These are phyloP conservation scores for Hamamelis virginiana DNA, from an alignment of 164 flowering plant genomes.

Conservation along the genomic window DNA sequence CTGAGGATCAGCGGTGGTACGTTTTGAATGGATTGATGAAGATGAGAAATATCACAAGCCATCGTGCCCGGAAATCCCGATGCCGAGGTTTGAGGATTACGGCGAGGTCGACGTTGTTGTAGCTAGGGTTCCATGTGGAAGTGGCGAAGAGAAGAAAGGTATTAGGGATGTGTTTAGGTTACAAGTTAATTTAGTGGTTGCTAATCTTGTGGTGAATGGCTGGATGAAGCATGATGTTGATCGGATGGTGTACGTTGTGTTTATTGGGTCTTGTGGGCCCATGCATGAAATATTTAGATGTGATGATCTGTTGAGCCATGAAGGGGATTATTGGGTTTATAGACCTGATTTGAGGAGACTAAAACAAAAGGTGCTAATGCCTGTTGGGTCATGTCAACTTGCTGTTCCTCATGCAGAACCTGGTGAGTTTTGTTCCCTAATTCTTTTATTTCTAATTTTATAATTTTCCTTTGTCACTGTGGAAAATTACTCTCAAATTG, in stretches of 20 bases:
- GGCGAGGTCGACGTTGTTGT: conserved; percentile 56
- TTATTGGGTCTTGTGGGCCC: conserved; percentile 58
- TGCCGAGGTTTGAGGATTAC: conserved; percentile 47
- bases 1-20: conserved; percentile 37
- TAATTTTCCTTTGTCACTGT: too few species aligned
- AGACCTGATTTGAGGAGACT: conserved; percentile 52
- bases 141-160: conserved; percentile 21
- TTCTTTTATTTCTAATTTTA: not conserved
- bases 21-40: conserved; percentile 70
- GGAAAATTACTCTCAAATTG: too few species aligned
- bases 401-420: conserved; percentile 33
- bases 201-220: conserved; percentile 49
- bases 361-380: conserved; percentile 55
- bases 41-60: conserved; percentile 28
- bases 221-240: conserved; percentile 11
- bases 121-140: conserved; percentile 51
- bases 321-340: conserved; percentile 46
- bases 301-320: conserved; percentile 52
- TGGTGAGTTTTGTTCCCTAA: conserved; percentile 32
- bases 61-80: conserved; percentile 61
- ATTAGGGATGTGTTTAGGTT: conserved; percentile 60
- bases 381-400: conserved; percentile 62
- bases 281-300: conserved; percentile 78
- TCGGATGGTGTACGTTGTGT: conserved; percentile 46
- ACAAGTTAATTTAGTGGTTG: conserved; percentile 71